Evolutionary conservation across 352 stramenopile species (phyloP), one percentile per base, ranked within the genome.

Genomic region (Pythium volutum): DNA sequence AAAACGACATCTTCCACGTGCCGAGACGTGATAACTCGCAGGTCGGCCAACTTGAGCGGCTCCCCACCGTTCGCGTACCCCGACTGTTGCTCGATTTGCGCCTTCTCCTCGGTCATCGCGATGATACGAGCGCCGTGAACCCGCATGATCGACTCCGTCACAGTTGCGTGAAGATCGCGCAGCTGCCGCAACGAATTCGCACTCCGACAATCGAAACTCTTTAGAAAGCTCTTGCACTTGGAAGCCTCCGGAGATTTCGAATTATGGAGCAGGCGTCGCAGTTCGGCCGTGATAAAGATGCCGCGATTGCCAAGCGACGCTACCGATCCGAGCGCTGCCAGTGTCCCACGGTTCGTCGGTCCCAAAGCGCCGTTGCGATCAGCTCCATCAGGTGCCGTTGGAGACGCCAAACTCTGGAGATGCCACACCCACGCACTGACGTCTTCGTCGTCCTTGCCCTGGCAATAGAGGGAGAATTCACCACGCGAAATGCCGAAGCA

Each of bases 1-100:
- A 89, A 94, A 10, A 96, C 55, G 18, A 89, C 70, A 62, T 96
- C 84, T 71, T 96, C 87, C 4, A 95, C 81, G 55, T 96, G 85
- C 12, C 81, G 77, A 54, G 81, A 88, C 1, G 87, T 80, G n/a
- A 80, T 73, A 1, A 71, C 74, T 18, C 76, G 77, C 4, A 91
- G 56, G 43, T 87, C 75, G 34, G 82, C 62, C 16, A 80, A 51
- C n/a, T 79, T 81, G 16, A 91, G 74, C 4, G 79, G 57, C 22
- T 58, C 26, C 25, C 27, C 31, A n/a, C 46, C 42, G 18, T 69
- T 66, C 26, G 27, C 36, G 25, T 68, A 57, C n/a, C 52, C 47
- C 3, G 39, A 55, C n/a, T 62, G 43, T 39, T 56, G 43, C 52
- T 76, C 48, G 67, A 70, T 60, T 42, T 85, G 74, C 0, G 65